Evolutionary conservation across 257 asterid genomes (phyloP).

Genomic region (Petrea volubilis): DNA sequence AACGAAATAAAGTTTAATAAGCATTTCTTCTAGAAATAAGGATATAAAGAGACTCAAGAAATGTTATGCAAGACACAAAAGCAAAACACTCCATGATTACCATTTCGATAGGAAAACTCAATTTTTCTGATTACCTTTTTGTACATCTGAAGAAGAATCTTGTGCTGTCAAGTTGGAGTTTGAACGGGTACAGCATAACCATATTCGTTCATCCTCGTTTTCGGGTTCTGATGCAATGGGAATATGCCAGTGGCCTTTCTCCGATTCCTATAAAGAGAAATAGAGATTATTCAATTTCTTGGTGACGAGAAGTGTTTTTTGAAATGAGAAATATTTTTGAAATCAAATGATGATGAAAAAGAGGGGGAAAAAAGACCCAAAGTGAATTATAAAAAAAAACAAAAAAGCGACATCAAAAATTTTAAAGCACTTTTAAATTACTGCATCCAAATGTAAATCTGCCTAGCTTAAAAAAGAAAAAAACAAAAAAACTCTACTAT

Average conservation of each 20-base stretch:
- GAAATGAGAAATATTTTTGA: neutral
- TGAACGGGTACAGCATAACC: slow-evolving; percentile 73
- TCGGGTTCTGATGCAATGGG: slow-evolving; percentile 63
- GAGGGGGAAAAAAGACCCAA: too few relatives aligned
- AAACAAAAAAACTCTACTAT: too few relatives aligned
- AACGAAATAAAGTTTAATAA: neutral
- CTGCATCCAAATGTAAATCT: too few relatives aligned
- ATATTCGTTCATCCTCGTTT: slow-evolving; percentile 60
- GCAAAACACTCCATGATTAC: too few relatives aligned
- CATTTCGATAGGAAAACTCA: too few relatives aligned
- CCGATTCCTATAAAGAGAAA: slow-evolving; percentile 61
- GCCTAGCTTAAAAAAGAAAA: too few relatives aligned
- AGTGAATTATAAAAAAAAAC: neutral
- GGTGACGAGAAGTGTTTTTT: neutral
- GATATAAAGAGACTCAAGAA: too few relatives aligned
- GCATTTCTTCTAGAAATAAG: too few relatives aligned
- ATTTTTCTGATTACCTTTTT: slow-evolving; percentile 37
- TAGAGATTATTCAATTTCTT: neutral
- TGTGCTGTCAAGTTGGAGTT: slow-evolving; percentile 30
- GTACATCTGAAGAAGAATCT: slow-evolving; percentile 36
- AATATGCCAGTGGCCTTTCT: slow-evolving; percentile 87
- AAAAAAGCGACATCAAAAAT: neutral
- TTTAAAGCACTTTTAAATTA: too few relatives aligned
- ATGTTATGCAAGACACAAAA: too few relatives aligned
- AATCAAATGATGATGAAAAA: too few relatives aligned